Percentiles rank a stretch among this genome's conserved stretches.
Evolutionary conservation across 2,329 filamentous ascomycete species (phyloP).

Genomic region (Alternaria solani): DNA sequence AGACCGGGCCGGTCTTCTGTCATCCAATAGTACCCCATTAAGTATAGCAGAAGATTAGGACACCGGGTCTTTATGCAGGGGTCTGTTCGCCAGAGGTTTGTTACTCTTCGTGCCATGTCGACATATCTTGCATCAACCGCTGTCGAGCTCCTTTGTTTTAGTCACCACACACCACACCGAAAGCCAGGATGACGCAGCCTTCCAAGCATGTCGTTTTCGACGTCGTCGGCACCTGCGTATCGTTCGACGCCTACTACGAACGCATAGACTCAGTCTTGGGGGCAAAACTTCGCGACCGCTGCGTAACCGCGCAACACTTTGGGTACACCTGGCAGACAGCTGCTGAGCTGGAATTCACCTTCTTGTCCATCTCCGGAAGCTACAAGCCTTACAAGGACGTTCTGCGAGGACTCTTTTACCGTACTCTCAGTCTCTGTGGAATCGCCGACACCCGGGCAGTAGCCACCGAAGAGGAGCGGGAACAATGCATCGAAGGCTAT

Average conservation of each 20-base stretch:
- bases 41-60: background rate
- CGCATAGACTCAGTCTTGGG: constrained; percentile 16
- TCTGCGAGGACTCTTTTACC: constrained; percentile 20
- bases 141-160: background rate
- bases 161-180: background rate
- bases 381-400: constrained; percentile 20
- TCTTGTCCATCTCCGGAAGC: constrained; percentile 18
- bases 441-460: constrained; percentile 10
- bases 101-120: background rate
- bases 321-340: constrained; percentile 23
- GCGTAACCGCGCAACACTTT: constrained; percentile 18
- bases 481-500: constrained; percentile 20
- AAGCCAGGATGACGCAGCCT: constrained; percentile 6
- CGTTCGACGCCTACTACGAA: constrained; percentile 22
- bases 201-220: constrained; percentile 21
- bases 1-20: constrained; percentile 2
- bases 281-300: constrained; percentile 13
- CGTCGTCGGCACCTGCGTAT: constrained; percentile 23
- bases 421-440: constrained; percentile 17
- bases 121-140: background rate
- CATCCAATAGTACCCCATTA: background rate
- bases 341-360: constrained; percentile 26
- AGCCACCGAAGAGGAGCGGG: constrained; percentile 15
- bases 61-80: background rate
- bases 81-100: background rate